A percentile compares a stretch with the other conserved stretches of the same genome.
Evolutionary conservation across 306 rosid genomes (phyloP).

Genomic region (Datisca glomerata): DNA sequence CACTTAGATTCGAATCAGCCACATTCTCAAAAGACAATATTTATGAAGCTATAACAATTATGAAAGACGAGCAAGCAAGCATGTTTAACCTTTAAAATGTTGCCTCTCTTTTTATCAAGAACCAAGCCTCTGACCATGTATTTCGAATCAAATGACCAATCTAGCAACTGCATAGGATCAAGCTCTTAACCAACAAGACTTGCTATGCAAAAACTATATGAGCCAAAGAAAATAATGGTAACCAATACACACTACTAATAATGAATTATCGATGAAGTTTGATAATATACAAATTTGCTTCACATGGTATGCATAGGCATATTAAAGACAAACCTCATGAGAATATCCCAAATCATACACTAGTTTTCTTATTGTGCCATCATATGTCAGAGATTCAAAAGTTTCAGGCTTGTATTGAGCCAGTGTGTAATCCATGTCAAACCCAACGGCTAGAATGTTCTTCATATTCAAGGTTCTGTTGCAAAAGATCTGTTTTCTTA

Average conservation of each 20-base stretch:
- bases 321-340: conserved; percentile 48
- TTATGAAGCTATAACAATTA: not conserved
- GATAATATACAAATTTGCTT: not conserved
- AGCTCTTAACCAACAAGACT: conserved; percentile 11
- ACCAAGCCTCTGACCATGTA: conserved; percentile 99
- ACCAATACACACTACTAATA: not conserved
- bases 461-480: conserved; percentile 91
- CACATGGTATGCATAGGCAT: not conserved
- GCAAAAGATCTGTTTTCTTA: conserved; percentile 81
- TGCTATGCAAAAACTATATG: not conserved
- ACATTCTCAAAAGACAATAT: not conserved
- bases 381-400: conserved; percentile 88
- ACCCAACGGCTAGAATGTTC: conserved; percentile 92
- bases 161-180: conserved; percentile 51
- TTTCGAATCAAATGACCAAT: conserved; percentile 82
- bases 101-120: conserved; percentile 94
- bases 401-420: conserved; percentile 98
- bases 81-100: conserved; percentile 72
- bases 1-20: not conserved
- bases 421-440: conserved; percentile 97
- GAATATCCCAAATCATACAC: conserved; percentile 85
- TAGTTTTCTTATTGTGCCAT: conserved; percentile 81
- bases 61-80: not conserved
- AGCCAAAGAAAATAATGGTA: not conserved
- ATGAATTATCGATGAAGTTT: not conserved